Conservation (phyloP, 164 flowering plant species). For the Amborella trichopoda region DNA sequence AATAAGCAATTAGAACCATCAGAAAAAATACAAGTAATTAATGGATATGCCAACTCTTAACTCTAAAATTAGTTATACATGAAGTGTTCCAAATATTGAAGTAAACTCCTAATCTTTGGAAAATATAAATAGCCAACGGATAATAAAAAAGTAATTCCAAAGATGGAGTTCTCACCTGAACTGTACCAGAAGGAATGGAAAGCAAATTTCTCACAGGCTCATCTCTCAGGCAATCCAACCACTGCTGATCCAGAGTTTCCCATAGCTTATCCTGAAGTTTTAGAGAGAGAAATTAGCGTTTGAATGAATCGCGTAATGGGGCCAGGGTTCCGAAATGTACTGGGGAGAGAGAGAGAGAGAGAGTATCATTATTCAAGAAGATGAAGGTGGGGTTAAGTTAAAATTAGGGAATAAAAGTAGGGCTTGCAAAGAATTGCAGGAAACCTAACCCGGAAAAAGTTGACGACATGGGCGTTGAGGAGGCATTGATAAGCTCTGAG, state of each 20-base stretch:
- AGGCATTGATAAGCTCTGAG: constrained; percentile 39
- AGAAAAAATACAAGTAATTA: too few relatives aligned
- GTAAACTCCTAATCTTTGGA: too few relatives aligned
- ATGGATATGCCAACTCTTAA: too few relatives aligned
- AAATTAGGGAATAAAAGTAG: neutral
- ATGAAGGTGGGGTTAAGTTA: neutral
- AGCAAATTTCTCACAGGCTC: constrained; percentile 56
- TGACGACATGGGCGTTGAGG: constrained; percentile 54
- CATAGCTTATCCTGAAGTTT: constrained; percentile 48
- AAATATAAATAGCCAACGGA: too few relatives aligned
- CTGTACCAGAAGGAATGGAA: constrained; percentile 58
- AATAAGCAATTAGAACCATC: too few relatives aligned
- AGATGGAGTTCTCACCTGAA: constrained; percentile 59
- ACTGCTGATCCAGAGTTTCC: constrained; percentile 64
- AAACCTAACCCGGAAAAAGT: constrained; percentile 54
- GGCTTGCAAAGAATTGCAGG: neutral
- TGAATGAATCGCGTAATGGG: neutral
- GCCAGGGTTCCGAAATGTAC: neutral
- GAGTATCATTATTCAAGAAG: neutral
- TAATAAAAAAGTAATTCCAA: too few relatives aligned
- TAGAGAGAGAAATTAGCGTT: neutral
- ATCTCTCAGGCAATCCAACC: constrained; percentile 57
- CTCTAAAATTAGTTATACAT: too few relatives aligned
- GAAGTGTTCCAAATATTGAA: too few relatives aligned
- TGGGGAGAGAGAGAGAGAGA: neutral